Evolutionary conservation across 1,284 basidiomycete genomes (phyloP).

Genomic region (Ceratobasidium sp.): DNA sequence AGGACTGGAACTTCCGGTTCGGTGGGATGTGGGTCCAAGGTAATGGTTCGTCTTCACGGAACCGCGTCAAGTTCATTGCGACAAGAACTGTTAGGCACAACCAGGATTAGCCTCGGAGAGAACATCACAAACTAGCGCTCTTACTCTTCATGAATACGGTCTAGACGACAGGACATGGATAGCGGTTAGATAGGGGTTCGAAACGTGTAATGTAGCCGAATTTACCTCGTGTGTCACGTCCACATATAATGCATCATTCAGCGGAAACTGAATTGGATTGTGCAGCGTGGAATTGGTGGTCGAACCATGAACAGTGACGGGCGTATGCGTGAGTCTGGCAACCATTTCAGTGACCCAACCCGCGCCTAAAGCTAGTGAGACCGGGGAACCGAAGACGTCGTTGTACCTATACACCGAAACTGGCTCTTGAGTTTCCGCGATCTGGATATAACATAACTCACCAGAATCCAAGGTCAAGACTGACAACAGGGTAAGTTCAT

Average conservation of each 20-base stretch:
- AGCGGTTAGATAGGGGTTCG: neutral
- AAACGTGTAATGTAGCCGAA: neutral
- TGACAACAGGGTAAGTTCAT: neutral
- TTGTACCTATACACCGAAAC: slow-evolving; percentile 52
- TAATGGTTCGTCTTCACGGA: slow-evolving; percentile 76
- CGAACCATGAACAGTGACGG: slow-evolving; percentile 64
- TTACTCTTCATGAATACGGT: slow-evolving; percentile 47
- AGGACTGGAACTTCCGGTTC: slow-evolving; percentile 64
- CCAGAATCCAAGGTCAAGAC: slow-evolving; percentile 64
- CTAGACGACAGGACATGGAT: neutral
- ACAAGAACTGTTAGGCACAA: slow-evolving; percentile 50
- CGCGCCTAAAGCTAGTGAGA: slow-evolving; percentile 70
- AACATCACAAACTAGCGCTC: neutral
- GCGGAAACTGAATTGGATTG: slow-evolving; percentile 69
- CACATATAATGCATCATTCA: slow-evolving; percentile 71
- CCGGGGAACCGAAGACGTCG: slow-evolving; percentile 68
- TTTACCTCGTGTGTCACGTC: slow-evolving; percentile 66
- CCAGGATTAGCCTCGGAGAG: neutral
- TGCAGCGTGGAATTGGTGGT: slow-evolving; percentile 70
- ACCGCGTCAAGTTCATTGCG: slow-evolving; percentile 66
- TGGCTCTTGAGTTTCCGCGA: neutral
- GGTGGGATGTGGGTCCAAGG: slow-evolving; percentile 79
- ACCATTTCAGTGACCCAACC: slow-evolving; percentile 73
- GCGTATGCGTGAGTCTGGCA: slow-evolving; percentile 65
- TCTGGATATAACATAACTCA: slow-evolving; percentile 54